These are phyloP conservation scores for Lentinula guzmanii DNA, from an alignment of 768 basidiomycete species.

Conservation along the genomic window DNA sequence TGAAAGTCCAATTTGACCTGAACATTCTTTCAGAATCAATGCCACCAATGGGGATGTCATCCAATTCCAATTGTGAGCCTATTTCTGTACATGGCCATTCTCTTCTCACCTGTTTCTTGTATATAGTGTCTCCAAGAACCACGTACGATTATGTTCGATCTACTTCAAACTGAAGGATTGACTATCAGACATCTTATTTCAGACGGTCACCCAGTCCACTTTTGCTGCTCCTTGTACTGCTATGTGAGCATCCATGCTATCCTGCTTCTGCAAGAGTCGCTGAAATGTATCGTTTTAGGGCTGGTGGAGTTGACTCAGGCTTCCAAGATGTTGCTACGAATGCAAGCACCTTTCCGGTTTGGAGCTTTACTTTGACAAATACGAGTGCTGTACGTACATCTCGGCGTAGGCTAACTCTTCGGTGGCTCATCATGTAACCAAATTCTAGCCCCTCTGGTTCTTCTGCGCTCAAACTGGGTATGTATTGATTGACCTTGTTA, in stretches of 20 bases:
- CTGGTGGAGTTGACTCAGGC: slow-evolving; percentile 37
- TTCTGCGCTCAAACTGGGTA: slow-evolving; percentile 38
- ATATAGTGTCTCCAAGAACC: slow-evolving; percentile 29
- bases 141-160: slow-evolving; percentile 19
- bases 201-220: slow-evolving; percentile 35
- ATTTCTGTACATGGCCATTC: not conserved
- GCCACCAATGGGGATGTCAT: slow-evolving; percentile 33
- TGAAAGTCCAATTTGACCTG: not conserved
- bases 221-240: slow-evolving; percentile 29
- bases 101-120: not conserved
- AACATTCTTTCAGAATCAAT: slow-evolving; percentile 19
- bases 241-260: slow-evolving; percentile 15
- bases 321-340: slow-evolving; percentile 32
- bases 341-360: slow-evolving; percentile 28
- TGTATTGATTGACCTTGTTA: not conserved
- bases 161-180: not conserved
- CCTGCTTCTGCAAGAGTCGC: not conserved
- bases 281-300: slow-evolving; percentile 12
- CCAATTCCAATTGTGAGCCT: slow-evolving; percentile 37
- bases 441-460: slow-evolving; percentile 43
- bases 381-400: not conserved
- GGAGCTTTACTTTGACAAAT: slow-evolving; percentile 21
- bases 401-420: slow-evolving; percentile 20
- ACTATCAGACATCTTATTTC: not conserved
- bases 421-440: slow-evolving; percentile 18